Evolutionary conservation across 768 basidiomycete genomes (phyloP), one percentile per base, ranked within the genome.

Genomic region (Suillus subalutaceus): DNA sequence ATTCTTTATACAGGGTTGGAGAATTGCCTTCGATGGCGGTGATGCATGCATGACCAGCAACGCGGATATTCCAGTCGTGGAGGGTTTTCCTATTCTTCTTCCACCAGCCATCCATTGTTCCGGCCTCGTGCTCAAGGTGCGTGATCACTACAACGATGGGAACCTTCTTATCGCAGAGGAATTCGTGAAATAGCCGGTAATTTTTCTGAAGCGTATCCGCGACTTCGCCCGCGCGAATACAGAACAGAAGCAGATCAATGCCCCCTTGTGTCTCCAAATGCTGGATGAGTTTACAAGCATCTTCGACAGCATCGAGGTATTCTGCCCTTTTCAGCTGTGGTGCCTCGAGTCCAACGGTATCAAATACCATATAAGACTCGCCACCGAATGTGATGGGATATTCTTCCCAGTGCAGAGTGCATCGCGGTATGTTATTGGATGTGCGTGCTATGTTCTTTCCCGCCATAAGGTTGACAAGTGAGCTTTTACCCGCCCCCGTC

Each of bases 21-120:
- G 0, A 9, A 16, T 26, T 16, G 16, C 79, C 75, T 18, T 71
- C 64, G 50, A 60, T 75, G 18, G 80, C 75, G 16, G 81, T 82
- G 66, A 83, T 74, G 65, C 83, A 83, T 5, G 79, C 83, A 32
- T 80, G 76, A 13, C 77, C 80, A 15, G 68, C 41, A 0, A 73
- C 66, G 37, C 62, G 60, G 69, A 83, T 80, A 1, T 69, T 70
- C 53, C 74, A 72, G 18, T n/a, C 41, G 44, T 63, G 66, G 66
- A 84, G 82, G 2, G 37, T 56, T 18, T 40, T 32, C 50, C 77
- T 20, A 64, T 82, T 83, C 37, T 62, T 41, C 18, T 59, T 50
- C 82, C 81, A 83, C 83, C 82, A 83, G 37, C 43, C 69, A 6
- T 78, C 75, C 73, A 80, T 78, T 3, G 13, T 7, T 32, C 70